Evolutionary conservation across 208 protist genomes (phyloP).

Genomic region (Acanthamoeba lenticulata): DNA sequence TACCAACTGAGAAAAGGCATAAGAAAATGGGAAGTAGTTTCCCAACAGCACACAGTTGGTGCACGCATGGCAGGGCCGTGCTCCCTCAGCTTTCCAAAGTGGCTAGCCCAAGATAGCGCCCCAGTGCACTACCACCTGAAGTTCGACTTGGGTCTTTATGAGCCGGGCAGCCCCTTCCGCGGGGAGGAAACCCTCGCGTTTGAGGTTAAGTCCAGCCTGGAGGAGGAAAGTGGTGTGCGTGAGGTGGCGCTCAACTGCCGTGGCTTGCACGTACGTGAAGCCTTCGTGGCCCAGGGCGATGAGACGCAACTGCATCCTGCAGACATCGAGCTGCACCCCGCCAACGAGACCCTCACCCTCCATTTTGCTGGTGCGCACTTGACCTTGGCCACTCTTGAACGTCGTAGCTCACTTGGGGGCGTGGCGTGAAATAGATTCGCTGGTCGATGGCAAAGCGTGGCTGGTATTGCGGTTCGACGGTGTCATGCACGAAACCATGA

Average conservation of each 20-base stretch:
- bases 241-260: slow-evolving; percentile 20
- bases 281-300: neutral
- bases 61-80: neutral
- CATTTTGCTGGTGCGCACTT: neutral
- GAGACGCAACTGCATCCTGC: neutral
- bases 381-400: too few species aligned
- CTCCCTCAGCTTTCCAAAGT: neutral
- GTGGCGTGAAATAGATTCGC: neutral
- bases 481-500: neutral
- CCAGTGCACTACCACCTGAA: neutral
- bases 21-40: too few species aligned
- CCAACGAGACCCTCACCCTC: neutral
- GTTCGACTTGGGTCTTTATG: neutral
- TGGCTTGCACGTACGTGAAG: neutral
- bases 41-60: too few species aligned
- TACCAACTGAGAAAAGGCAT: too few species aligned
- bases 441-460: neutral
- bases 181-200: neutral
- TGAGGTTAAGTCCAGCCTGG: neutral
- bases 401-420: too few species aligned
- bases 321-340: neutral
- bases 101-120: neutral
- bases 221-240: neutral
- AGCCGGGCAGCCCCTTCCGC: neutral
- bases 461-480: neutral